These are phyloP conservation scores for Globisporangium apiculatum DNA, from an alignment of 352 stramenopile species.

Conservation along the genomic window DNA sequence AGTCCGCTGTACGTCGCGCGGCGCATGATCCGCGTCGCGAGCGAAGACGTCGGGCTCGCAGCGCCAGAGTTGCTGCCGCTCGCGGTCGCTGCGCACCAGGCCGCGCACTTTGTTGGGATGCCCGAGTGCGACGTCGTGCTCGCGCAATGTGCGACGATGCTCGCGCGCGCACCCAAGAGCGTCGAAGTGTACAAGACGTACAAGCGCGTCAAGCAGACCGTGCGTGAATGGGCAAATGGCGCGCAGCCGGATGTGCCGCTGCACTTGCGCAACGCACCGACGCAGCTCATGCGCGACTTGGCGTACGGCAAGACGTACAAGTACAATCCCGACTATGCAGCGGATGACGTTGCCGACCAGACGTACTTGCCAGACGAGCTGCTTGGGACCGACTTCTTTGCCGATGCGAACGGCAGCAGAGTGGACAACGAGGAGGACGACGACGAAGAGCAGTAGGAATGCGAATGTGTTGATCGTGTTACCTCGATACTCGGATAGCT, in stretches of 20 bases:
- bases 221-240: constrained; percentile 44
- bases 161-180: constrained; percentile 78
- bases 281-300: constrained; percentile 67
- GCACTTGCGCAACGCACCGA: constrained; percentile 79
- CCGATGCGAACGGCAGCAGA: too few relatives aligned
- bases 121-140: constrained; percentile 82
- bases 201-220: constrained; percentile 64
- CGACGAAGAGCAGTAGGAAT: too few relatives aligned
- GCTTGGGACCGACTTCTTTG: too few relatives aligned
- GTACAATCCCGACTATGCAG: constrained; percentile 74
- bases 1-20: constrained; percentile 77
- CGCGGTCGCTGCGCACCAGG: constrained; percentile 63
- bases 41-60: constrained; percentile 76
- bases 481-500: too few relatives aligned
- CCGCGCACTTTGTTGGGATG: constrained; percentile 76
- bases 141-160: constrained; percentile 66
- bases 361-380: constrained; percentile 79
- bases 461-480: too few relatives aligned
- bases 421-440: too few relatives aligned
- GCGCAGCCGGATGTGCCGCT: constrained; percentile 67
- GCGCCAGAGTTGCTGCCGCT: constrained; percentile 62
- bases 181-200: constrained; percentile 82
- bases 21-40: constrained; percentile 78
- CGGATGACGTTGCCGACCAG: constrained; percentile 64
- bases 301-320: constrained; percentile 77